A percentile compares a stretch with the other conserved stretches of the same genome.
Evolutionary conservation across 31 red algal species (phyloP).

Genomic region (Endocladia muricata): DNA sequence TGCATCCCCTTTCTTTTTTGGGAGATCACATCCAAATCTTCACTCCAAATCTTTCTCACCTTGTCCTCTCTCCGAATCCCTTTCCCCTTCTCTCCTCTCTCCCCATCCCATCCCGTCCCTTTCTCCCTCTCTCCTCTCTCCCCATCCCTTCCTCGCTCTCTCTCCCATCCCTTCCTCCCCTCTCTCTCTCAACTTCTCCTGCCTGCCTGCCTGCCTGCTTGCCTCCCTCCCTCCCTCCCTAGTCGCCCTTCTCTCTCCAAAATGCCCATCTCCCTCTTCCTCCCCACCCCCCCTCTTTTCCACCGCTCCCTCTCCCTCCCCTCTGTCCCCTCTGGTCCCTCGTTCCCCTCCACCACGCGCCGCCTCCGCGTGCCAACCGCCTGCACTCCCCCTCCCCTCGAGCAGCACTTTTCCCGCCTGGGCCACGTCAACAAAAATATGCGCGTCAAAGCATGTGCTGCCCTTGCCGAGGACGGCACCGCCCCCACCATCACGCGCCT

Average conservation of each 20-base stretch:
- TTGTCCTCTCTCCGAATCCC: no score
- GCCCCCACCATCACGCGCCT: conserved; percentile 35
- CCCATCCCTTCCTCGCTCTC: neutral
- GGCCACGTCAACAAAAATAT: conserved; percentile 62
- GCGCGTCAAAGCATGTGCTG: conserved; percentile 43
- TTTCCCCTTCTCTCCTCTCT: neutral
- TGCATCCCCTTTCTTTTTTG: no score
- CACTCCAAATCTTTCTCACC: no score
- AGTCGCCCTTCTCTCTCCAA: no score
- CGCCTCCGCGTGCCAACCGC: no score
- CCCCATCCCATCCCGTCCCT: neutral
- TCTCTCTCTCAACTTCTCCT: neutral
- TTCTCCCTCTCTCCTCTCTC: neutral
- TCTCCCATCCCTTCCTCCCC: neutral
- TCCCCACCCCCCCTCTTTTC: neutral
- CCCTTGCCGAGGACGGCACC: conserved; percentile 31
- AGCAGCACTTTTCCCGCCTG: conserved; percentile 30
- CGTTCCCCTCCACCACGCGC: neutral
- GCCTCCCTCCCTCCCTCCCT: neutral
- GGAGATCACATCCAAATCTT: no score
- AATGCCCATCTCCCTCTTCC: conserved; percentile 3
- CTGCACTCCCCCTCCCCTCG: conserved; percentile 6
- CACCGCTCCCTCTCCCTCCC: neutral
- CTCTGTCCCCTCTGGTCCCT: neutral
- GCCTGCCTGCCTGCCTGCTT: neutral